phyloP scores from a whole-genome alignment of 2,329 filamentous ascomycete genomes.

The Proliferodiscus dingleyae region DNA sequence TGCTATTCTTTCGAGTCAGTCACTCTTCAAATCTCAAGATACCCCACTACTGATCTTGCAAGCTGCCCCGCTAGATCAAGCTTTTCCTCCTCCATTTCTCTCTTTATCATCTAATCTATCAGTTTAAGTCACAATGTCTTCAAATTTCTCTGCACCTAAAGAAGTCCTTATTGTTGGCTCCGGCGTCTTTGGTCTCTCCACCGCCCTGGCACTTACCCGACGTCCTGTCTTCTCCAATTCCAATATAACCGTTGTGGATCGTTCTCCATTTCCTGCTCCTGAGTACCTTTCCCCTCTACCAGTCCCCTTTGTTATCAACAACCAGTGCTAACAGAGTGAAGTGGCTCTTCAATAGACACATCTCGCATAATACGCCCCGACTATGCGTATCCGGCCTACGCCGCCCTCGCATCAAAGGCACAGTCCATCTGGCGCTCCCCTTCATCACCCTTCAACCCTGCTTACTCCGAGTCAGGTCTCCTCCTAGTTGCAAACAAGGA shows the following conservation, averaged over 20 bases:
- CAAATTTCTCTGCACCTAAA: too few relatives aligned
- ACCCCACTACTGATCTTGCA: neutral
- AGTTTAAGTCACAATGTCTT: too few relatives aligned
- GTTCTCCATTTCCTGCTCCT: constrained; percentile 51
- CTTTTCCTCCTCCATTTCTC: neutral
- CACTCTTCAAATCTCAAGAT: neutral
- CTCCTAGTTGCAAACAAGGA: constrained; percentile 54
- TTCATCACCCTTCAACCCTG: neutral
- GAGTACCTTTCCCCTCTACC: constrained; percentile 34
- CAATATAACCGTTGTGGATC: constrained; percentile 56
- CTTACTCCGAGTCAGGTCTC: constrained; percentile 65
- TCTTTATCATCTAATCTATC: too few relatives aligned
- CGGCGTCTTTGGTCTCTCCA: constrained; percentile 55
- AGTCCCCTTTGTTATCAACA: neutral
- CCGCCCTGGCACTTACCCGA: constrained; percentile 64
- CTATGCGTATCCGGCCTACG: constrained; percentile 77
- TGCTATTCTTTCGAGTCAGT: too few relatives aligned
- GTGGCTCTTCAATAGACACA: constrained; percentile 54
- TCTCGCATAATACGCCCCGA: constrained; percentile 66
- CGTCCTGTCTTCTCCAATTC: constrained; percentile 48
- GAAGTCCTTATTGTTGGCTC: constrained; percentile 64
- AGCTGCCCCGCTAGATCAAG: neutral
- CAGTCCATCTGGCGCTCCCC: constrained; percentile 58
- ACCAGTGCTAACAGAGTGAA: neutral
- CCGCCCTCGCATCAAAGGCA: constrained; percentile 65